Conservation (phyloP, 805 yeast genomes). For the Wickerhamiella dianesei region DNA sequence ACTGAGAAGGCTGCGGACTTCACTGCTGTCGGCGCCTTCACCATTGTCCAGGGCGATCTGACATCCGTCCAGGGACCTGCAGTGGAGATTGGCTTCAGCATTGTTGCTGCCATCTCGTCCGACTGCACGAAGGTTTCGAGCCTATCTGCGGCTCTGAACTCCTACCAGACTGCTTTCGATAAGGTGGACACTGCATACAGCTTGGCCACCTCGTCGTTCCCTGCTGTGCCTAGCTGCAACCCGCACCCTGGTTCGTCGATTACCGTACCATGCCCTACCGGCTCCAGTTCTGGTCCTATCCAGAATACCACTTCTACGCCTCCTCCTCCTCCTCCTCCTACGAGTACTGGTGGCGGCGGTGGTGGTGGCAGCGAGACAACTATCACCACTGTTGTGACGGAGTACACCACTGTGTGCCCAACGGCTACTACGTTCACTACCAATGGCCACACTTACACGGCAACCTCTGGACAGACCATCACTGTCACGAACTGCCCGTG, state of each 20-base stretch:
- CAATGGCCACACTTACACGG: neutral
- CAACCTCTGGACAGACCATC: conserved; percentile 5
- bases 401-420: neutral
- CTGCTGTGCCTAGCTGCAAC: conserved; percentile 4
- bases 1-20: conserved; percentile 20
- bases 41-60: conserved; percentile 19
- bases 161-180: conserved; percentile 10
- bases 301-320: too few relatives aligned
- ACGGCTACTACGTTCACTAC: neutral
- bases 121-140: conserved; percentile 9
- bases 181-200: conserved; percentile 14
- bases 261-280: neutral
- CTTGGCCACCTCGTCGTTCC: conserved; percentile 8
- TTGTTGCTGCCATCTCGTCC: conserved; percentile 11
- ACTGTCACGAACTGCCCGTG: conserved; percentile 14
- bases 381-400: neutral
- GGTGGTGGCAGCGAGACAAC: neutral
- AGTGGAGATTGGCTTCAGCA: conserved; percentile 12
- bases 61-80: conserved; percentile 15
- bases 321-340: neutral
- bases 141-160: conserved; percentile 8
- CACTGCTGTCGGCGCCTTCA: conserved; percentile 14
- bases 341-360: conserved; percentile 3
- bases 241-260: neutral
- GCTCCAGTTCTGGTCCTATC: neutral